Evolutionary conservation across 257 asterid genomes (phyloP).

Genomic region (Nicotiana paniculata): DNA sequence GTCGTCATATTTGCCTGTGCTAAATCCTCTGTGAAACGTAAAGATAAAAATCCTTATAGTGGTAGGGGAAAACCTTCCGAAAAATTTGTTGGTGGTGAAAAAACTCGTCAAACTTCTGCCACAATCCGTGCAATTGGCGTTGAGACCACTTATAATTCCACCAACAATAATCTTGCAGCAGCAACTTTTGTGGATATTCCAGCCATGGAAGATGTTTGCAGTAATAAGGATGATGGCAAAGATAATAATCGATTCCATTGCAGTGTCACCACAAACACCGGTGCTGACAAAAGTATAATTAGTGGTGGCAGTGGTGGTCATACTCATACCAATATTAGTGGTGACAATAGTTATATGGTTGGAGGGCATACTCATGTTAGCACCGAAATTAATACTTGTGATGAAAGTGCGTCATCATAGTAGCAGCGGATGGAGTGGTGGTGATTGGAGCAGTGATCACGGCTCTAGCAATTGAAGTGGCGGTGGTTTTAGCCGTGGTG

Average conservation of each 20-base stretch:
- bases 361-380: neutral
- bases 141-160: too few species aligned
- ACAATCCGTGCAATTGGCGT: neutral
- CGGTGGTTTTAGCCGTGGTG: neutral
- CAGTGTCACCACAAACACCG: neutral
- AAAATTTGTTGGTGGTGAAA: neutral
- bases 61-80: neutral
- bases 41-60: neutral
- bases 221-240: neutral
- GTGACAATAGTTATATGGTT: neutral
- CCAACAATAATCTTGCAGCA: neutral
- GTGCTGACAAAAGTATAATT: neutral
- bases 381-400: neutral
- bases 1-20: slow-evolving; percentile 4
- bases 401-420: neutral
- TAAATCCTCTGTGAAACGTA: neutral
- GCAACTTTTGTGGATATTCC: neutral
- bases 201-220: neutral
- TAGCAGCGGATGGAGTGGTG: neutral
- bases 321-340: neutral
- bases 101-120: neutral
- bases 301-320: neutral
- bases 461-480: neutral
- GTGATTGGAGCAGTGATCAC: neutral
- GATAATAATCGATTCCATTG: neutral